These are phyloP conservation scores for Apiospora rasikravindrae DNA, from an alignment of 2,329 filamentous ascomycete genomes.

Conservation along the genomic window DNA sequence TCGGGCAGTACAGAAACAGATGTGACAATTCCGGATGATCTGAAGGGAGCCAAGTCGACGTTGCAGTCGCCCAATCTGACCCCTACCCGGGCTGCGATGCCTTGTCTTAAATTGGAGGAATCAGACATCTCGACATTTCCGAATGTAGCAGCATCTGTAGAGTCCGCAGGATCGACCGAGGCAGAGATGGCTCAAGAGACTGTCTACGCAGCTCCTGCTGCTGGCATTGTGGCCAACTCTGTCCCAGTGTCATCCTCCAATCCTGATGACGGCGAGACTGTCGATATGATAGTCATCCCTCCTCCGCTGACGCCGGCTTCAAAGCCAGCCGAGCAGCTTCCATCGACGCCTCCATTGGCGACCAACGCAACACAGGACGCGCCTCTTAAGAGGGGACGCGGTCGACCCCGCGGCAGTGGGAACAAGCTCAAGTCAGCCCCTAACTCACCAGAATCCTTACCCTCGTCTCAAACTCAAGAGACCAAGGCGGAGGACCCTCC, in stretches of 20 bases:
- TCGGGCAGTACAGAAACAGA: constrained; percentile 44
- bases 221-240: constrained; percentile 20
- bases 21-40: constrained; percentile 57
- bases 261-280: not conserved
- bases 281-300: constrained; percentile 24
- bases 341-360: constrained; percentile 10
- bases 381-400: constrained; percentile 21
- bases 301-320: constrained; percentile 24
- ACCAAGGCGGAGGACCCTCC: not conserved
- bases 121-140: constrained; percentile 32
- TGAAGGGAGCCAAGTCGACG: constrained; percentile 41
- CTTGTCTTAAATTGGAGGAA: constrained; percentile 42
- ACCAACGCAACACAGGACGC: not conserved
- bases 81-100: constrained; percentile 35
- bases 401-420: constrained; percentile 19
- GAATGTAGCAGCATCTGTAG: constrained; percentile 29
- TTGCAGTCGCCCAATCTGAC: constrained; percentile 42
- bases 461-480: not conserved
- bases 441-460: not conserved
- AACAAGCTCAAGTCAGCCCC: constrained; percentile 17
- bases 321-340: constrained; percentile 16
- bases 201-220: constrained; percentile 15
- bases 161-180: constrained; percentile 17
- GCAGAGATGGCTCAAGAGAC: not conserved
- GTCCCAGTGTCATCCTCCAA: not conserved